A percentile compares a stretch with the other conserved stretches of the same genome.
Conservation (phyloP, 2,329 filamentous ascomycete genomes). For the Xylaria sp. region DNA sequence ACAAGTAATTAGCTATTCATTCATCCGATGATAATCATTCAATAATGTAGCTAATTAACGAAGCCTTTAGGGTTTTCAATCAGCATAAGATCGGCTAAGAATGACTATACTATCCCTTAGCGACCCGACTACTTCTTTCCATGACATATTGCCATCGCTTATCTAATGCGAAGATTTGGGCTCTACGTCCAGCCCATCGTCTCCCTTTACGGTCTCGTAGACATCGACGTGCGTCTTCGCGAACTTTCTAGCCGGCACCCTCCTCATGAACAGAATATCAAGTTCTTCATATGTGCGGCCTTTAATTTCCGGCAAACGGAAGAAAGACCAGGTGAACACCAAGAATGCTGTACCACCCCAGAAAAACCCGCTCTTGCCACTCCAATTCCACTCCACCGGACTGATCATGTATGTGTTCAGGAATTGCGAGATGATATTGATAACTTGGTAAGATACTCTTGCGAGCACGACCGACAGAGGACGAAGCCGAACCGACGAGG, state of each 20-base stretch:
- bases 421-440: slow-evolving; percentile 55
- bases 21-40: background rate
- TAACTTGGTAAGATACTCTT: slow-evolving; percentile 56
- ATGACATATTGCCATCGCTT: background rate
- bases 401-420: slow-evolving; percentile 54
- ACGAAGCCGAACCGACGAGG: slow-evolving; percentile 58
- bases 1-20: too few species aligned
- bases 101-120: background rate
- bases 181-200: slow-evolving; percentile 35
- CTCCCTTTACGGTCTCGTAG: slow-evolving; percentile 36
- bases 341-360: slow-evolving; percentile 56
- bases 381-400: slow-evolving; percentile 53
- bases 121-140: background rate
- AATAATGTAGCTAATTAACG: background rate
- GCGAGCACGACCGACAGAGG: slow-evolving; percentile 59
- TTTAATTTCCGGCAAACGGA: slow-evolving; percentile 63
- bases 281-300: slow-evolving; percentile 63
- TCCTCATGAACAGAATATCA: slow-evolving; percentile 61
- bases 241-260: slow-evolving; percentile 54
- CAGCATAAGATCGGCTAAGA: background rate
- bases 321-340: slow-evolving; percentile 61
- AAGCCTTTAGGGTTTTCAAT: background rate
- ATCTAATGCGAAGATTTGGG: slow-evolving; percentile 27
- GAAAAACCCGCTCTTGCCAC: slow-evolving; percentile 57
- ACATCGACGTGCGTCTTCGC: slow-evolving; percentile 49